A percentile compares a stretch with the other conserved stretches of the same genome.
Conservation (phyloP, 768 basidiomycete species). For the Psilocybe sp. region DNA sequence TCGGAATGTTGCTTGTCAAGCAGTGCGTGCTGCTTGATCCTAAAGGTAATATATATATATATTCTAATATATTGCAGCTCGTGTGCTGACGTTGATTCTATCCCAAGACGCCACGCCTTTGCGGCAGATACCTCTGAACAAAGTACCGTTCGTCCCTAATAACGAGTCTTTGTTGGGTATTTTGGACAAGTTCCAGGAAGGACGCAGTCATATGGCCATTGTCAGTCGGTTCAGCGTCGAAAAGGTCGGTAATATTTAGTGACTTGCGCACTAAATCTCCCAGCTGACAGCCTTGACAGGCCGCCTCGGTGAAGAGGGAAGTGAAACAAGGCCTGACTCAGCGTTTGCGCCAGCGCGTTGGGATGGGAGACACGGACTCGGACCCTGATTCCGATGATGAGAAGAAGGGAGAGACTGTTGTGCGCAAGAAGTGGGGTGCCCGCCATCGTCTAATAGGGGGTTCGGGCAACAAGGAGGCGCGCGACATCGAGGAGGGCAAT, state of each 20-base stretch:
- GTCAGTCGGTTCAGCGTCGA: conserved; percentile 74
- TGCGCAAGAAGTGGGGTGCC: conserved; percentile 14
- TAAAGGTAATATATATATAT: conserved; percentile 44
- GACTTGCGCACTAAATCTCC: background rate
- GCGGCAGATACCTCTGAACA: conserved; percentile 81
- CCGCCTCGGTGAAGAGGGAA: conserved; percentile 78
- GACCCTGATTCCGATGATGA: conserved; percentile 34
- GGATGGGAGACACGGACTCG: conserved; percentile 65
- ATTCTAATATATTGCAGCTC: background rate
- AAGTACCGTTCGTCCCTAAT: conserved; percentile 81
- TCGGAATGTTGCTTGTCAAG: conserved; percentile 87
- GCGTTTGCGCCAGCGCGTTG: conserved; percentile 71
- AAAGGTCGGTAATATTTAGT: conserved; percentile 31
- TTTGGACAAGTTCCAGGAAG: conserved; percentile 87
- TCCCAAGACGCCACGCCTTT: conserved; percentile 73
- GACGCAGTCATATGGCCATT: conserved; percentile 89
- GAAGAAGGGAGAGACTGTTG: conserved; percentile 23
- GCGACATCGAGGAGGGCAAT: conserved; percentile 18
- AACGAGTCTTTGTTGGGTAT: conserved; percentile 85
- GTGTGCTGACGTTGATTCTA: background rate
- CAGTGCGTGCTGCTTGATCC: conserved; percentile 88
- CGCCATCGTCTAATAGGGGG: conserved; percentile 13
- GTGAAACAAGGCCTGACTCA: conserved; percentile 80
- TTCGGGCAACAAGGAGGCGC: conserved; percentile 8
- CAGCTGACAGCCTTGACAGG: conserved; percentile 26